phyloP scores from a whole-genome alignment of 306 rosid species.

The Vigna angularis region DNA sequence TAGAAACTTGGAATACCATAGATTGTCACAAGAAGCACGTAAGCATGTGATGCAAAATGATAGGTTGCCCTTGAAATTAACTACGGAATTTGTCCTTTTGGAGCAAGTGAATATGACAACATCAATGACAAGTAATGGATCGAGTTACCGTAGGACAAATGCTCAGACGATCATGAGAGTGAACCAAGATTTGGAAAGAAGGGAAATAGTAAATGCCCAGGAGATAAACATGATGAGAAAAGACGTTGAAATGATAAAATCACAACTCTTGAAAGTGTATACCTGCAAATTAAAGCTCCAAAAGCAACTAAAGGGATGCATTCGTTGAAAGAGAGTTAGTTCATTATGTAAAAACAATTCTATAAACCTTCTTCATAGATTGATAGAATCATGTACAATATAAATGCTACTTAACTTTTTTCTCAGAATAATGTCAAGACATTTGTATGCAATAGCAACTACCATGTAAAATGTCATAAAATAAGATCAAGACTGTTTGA shows the following conservation, averaged over 20 bases:
- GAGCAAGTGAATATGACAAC: conserved; percentile 66
- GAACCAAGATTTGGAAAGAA: conserved; percentile 47
- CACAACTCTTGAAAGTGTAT: conserved; percentile 68
- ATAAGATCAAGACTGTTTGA: background rate
- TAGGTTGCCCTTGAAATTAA: conserved; percentile 62
- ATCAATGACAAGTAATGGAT: conserved; percentile 48
- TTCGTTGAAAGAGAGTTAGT: conserved; percentile 39
- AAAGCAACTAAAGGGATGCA: conserved; percentile 56
- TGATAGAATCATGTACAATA: background rate
- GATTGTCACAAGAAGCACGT: conserved; percentile 73
- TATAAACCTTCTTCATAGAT: too few relatives aligned
- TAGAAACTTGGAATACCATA: conserved; percentile 64
- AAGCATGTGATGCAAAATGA: conserved; percentile 74
- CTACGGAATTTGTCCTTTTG: conserved; percentile 54
- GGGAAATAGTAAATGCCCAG: conserved; percentile 41
- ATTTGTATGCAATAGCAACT: background rate
- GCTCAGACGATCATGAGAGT: conserved; percentile 52
- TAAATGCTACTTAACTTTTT: background rate
- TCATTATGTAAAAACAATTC: conserved; percentile 11
- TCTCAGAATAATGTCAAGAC: background rate
- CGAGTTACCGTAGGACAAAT: conserved; percentile 48
- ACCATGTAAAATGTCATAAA: background rate
- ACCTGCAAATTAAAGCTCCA: conserved; percentile 69
- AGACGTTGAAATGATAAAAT: conserved; percentile 70
- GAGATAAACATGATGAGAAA: conserved; percentile 67